Base-by-base conservation (phyloP, 179 eudicot genomes). In the Silene vulgaris region DNA sequence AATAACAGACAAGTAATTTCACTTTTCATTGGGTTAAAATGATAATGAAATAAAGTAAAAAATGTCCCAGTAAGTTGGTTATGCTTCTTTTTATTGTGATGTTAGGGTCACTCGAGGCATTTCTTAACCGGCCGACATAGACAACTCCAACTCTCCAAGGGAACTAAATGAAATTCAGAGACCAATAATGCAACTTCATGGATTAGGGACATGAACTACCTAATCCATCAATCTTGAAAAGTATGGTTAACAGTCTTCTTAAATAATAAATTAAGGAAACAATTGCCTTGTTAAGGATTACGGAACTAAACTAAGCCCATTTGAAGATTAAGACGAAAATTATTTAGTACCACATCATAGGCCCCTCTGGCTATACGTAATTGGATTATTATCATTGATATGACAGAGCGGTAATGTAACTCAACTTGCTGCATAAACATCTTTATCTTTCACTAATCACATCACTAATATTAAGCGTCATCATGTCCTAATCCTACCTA, bases 401-500 rank as follows among this genome's bases (percentile, higher is more conserved):
- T 16, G 72, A 72, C 76, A 62, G 4, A 67, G 2, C 70, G 65
- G 1, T 75, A 23, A 16, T 35, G 65, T 43, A 65, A 52, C 13
- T 28, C 73, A 78, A 65, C 70, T 70, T 35, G 72, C 72, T 35
- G 72, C 68, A 69, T n/a, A 66, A 16, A 54, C 63, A 60, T 72
- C 67, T 14, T 56, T 56, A 71, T 67, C 66, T 43, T 23, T 29
- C 56, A 6, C 66, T 50, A 72, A 82, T 68, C 71, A 71, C 20
- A 59, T 57, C 78, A 21, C 72, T 56, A 75, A 75, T 66, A n/a
- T n/a, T n/a, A 69, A 78, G 65, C 45, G 66, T 40, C 35, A 67
- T 67, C 52, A 59, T 29, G 70, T 70, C 81, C 4, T 68, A 77
- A 80, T 80, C 66, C 45, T 54, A 71, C 73, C 84, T 66, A 75